A percentile compares a stretch with the other conserved stretches of the same genome.
phyloP scores from a whole-genome alignment of 2,329 filamentous ascomycete species.

The Gaeumannomyces sp. region DNA sequence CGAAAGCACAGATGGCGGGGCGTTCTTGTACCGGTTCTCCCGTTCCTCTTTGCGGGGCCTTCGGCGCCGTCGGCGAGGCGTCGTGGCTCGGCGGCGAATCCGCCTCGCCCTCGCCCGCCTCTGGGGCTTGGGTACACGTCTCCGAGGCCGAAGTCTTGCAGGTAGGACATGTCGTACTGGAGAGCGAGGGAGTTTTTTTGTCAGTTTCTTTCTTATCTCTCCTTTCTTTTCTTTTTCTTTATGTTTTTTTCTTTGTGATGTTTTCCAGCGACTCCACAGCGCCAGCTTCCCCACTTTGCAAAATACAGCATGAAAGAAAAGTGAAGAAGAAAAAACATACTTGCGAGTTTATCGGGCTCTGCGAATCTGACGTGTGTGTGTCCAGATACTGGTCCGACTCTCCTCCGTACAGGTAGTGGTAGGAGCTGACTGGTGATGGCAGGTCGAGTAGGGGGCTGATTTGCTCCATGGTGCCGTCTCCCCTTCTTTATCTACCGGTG shows the following conservation, averaged over 20 bases:
- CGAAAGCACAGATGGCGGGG: slow-evolving; percentile 41
- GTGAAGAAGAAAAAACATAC: slow-evolving; percentile 20
- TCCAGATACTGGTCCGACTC: slow-evolving; percentile 31
- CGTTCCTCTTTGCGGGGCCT: slow-evolving; percentile 39
- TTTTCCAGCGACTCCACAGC: not conserved
- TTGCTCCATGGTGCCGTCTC: slow-evolving; percentile 23
- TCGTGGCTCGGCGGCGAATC: slow-evolving; percentile 10
- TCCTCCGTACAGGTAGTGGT: slow-evolving; percentile 26
- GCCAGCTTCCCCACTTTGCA: not conserved
- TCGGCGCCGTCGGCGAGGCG: slow-evolving; percentile 20
- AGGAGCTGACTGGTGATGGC: slow-evolving; percentile 19
- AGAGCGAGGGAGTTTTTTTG: not conserved
- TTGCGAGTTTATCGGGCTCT: slow-evolving; percentile 31
- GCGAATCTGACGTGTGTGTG: slow-evolving; percentile 27
- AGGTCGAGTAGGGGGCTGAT: slow-evolving; percentile 24
- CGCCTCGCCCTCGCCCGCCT: slow-evolving; percentile 20
- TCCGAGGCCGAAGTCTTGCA: slow-evolving; percentile 21
- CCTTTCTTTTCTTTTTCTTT: not conserved
- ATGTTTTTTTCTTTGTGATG: not conserved
- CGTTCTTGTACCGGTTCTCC: slow-evolving; percentile 48
- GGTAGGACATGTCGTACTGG: slow-evolving; percentile 28
- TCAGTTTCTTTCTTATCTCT: not conserved
- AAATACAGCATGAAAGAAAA: not conserved
- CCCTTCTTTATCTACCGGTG: slow-evolving; percentile 3
- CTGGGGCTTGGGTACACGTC: slow-evolving; percentile 29